Evolutionary conservation across 768 basidiomycete species (phyloP).

Genomic region (Collybia sp.): DNA sequence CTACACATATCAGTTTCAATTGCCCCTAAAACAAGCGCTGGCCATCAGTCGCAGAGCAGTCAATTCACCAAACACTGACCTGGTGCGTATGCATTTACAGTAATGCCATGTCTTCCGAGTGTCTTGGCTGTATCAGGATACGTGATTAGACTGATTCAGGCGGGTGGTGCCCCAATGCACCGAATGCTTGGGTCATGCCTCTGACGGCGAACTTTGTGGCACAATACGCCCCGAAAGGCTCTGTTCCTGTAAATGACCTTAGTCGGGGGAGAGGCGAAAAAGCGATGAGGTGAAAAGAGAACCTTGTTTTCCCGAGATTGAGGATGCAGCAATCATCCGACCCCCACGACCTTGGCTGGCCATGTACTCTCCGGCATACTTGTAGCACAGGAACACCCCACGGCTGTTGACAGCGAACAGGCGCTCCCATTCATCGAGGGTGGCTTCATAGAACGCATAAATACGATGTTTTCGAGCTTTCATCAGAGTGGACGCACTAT

Average conservation of each 20-base stretch:
- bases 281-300: background rate
- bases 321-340: slow-evolving; percentile 27
- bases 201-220: slow-evolving; percentile 38
- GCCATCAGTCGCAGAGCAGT: background rate
- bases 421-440: slow-evolving; percentile 24
- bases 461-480: background rate
- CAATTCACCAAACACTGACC: slow-evolving; percentile 1
- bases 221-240: slow-evolving; percentile 18
- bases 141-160: background rate
- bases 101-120: slow-evolving; percentile 16
- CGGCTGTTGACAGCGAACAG: slow-evolving; percentile 30
- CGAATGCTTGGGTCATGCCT: slow-evolving; percentile 33
- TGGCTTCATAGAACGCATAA: slow-evolving; percentile 17
- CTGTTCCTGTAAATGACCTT: background rate
- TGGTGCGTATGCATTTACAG: slow-evolving; percentile 20
- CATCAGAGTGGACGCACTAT: background rate
- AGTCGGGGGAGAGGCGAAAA: background rate
- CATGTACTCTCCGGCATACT: slow-evolving; percentile 38
- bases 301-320: background rate
- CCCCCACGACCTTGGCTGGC: slow-evolving; percentile 33
- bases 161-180: slow-evolving; percentile 10
- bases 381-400: slow-evolving; percentile 35
- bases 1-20: background rate
- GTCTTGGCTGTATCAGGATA: slow-evolving; percentile 10
- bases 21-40: background rate